Evolutionary conservation across 108 stramenopile genomes (phyloP), one percentile per base, ranked within the genome.

Genomic region (Pseudonitzschia multiseries): DNA sequence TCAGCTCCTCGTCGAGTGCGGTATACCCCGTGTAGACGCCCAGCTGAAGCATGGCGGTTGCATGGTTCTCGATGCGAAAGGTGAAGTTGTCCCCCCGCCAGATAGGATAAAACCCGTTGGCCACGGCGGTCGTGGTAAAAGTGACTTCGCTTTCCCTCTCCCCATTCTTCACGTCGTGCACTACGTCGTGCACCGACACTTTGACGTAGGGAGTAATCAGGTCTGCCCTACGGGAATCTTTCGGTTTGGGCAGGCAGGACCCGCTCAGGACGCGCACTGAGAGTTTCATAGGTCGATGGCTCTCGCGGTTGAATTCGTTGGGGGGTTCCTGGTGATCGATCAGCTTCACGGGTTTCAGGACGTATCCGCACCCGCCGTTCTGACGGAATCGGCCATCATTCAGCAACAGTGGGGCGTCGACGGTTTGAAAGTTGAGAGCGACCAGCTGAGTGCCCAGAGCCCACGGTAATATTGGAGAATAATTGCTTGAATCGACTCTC

Each of bases 361-460:
- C 90, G 77, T 99, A 99, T 2, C 99, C 99, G 52, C 96, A 96
- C 27, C 82, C 84, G 4, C 96, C 97, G 81, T 97, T 98, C 72
- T 97, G 84, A 21, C 90, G 80, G 74, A 97, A 98, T 13, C 91
- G 78, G 8, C 97, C 98, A 81, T 96, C 91, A 74, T 98, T 97
- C 13, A 96, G 66, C 42, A 79, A 77, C 82, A 97, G 81, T 20
- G 89, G 73, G 14, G 82, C 69, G 73, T 94, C 94, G 36, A 71
- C 60, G 0, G 96, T 96, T 80, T 98, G 98, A 70, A 93, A 96
- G 79, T 98, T 98, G 17, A 98, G 83, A 27, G 97, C 92, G 18
- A 96, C 95, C 40, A 98, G 71, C 77, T 98, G 98, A 65, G 80
- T 86, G 6, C 97, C 96, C 26, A 87, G 61, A 27, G 84, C 74